A percentile compares a stretch with the other conserved stretches of the same genome.
Evolutionary conservation across 805 yeast genomes (phyloP).

Genomic region (Ogataea haglerorum): DNA sequence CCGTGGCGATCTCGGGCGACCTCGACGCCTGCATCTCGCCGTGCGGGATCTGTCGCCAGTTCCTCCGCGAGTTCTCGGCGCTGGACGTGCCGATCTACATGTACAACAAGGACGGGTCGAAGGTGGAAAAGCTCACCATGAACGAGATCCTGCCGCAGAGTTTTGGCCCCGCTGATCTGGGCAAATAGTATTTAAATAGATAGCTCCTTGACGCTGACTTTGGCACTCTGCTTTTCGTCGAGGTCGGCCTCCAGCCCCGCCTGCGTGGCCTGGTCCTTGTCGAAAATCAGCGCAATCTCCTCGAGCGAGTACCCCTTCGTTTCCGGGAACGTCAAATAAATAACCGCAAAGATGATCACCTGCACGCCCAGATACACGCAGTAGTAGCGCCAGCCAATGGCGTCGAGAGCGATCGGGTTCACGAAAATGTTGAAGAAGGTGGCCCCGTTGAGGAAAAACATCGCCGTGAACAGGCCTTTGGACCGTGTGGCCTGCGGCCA

Average conservation of each 20-base stretch:
- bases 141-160: conserved; percentile 73
- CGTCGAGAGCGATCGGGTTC: conserved; percentile 36
- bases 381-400: conserved; percentile 36
- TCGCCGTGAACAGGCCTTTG: conserved; percentile 17
- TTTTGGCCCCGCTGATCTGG: conserved; percentile 78
- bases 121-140: conserved; percentile 44
- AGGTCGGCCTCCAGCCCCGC: conserved; percentile 9
- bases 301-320: conserved; percentile 63
- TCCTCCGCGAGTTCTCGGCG: conserved; percentile 73
- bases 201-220: conserved; percentile 1
- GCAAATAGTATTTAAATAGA: neutral
- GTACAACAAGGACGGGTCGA: conserved; percentile 56
- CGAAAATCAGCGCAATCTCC: conserved; percentile 53
- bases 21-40: conserved; percentile 64
- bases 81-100: conserved; percentile 54
- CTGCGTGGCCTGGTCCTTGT: conserved; percentile 37
- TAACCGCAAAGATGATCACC: conserved; percentile 20
- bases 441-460: conserved; percentile 15
- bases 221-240: conserved; percentile 2
- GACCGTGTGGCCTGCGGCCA: conserved; percentile 27
- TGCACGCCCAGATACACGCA: conserved; percentile 34
- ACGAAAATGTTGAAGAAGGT: conserved; percentile 34
- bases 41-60: conserved; percentile 93
- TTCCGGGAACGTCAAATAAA: conserved; percentile 49
- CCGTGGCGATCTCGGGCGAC: conserved; percentile 68